Evolutionary conservation across 2,329 filamentous ascomycete species (phyloP), one percentile per base, ranked within the genome.

Genomic region (Orbilia oligospora): DNA sequence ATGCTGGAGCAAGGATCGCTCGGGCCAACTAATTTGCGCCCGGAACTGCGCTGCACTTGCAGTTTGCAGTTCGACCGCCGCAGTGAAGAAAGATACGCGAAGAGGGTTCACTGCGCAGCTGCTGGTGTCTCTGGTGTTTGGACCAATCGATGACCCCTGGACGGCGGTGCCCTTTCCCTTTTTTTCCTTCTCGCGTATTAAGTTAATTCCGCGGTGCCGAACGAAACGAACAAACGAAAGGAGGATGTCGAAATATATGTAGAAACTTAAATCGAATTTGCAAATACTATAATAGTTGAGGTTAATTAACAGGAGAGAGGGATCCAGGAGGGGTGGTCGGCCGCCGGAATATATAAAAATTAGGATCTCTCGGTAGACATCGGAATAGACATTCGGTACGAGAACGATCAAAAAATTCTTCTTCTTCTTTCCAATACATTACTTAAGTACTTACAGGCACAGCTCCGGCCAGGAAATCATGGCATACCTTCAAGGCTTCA

Each of bases 1-100:
- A 14, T 24, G 38, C 61, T 61, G 61, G 70, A 53, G 66, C 70
- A 64, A 67, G 68, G 44, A 53, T 75, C 55, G 71, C 71, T 75
- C 71, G 71, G 71, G 58, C 71, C 71, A 51, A 41, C 51, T 53
- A 75, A 73, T 73, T 73, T 73, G 61, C 38, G 38, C 38, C 38
- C 38, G 14, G 38, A 41, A 16, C 38, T 41, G 14, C 12, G 14
- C 38, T 41, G 38, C 12, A 16, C 36, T 38, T 38, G 36, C 36
- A 38, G 36, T 38, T 38, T 14, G 27, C 27, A 6, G 27, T 30
- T 30, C 6, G 27, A n/a, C 27, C 3, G 27, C 9, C 16, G 14
- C 12, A 5, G 8, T 41, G 12, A 1, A 3, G 33, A 18, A 33
- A 66, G 46, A 61, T 55, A 67, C 66, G 66, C 51, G 71, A 53